A percentile compares a stretch with the other conserved stretches of the same genome.
Conservation (phyloP, 371 early-diverging fungal genomes). For the Mucor lusitanicus region DNA sequence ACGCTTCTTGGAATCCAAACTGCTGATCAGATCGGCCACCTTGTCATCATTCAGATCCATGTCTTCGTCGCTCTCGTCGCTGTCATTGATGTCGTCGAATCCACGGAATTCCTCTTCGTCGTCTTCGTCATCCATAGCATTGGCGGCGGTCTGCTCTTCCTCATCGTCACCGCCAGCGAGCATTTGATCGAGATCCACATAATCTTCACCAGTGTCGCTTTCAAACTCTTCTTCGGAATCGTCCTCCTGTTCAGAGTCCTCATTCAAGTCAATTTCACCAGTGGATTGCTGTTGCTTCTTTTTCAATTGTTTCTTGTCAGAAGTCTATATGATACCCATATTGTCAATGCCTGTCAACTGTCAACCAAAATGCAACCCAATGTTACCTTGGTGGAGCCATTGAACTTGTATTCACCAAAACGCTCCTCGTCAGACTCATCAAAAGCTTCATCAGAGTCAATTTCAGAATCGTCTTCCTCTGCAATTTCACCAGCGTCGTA, state of each 20-base stretch:
- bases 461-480: conserved; percentile 92
- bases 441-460: conserved; percentile 90
- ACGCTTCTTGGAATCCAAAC: conserved; percentile 52
- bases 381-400: conserved; percentile 27
- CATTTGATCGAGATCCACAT: conserved; percentile 65
- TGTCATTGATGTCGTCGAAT: conserved; percentile 38
- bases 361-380: not conserved
- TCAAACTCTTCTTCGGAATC: conserved; percentile 54
- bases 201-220: conserved; percentile 52
- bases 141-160: conserved; percentile 29
- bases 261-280: conserved; percentile 49
- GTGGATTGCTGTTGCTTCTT: conserved; percentile 24
- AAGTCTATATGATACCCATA: conserved; percentile 4
- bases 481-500: conserved; percentile 72
- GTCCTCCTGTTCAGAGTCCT: conserved; percentile 51
- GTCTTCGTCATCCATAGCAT: conserved; percentile 20
- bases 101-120: conserved; percentile 32
- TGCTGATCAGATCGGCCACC: conserved; percentile 46
- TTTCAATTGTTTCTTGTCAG: conserved; percentile 37
- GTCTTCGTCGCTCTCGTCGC: conserved; percentile 28
- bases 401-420: conserved; percentile 72
- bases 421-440: conserved; percentile 82
- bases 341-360: not conserved
- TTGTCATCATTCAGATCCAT: conserved; percentile 34
- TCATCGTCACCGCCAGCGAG: conserved; percentile 36